A percentile compares a stretch with the other conserved stretches of the same genome.
Evolutionary conservation across 2,329 filamentous ascomycete species (phyloP).

Genomic region (Penicillium sp.): DNA sequence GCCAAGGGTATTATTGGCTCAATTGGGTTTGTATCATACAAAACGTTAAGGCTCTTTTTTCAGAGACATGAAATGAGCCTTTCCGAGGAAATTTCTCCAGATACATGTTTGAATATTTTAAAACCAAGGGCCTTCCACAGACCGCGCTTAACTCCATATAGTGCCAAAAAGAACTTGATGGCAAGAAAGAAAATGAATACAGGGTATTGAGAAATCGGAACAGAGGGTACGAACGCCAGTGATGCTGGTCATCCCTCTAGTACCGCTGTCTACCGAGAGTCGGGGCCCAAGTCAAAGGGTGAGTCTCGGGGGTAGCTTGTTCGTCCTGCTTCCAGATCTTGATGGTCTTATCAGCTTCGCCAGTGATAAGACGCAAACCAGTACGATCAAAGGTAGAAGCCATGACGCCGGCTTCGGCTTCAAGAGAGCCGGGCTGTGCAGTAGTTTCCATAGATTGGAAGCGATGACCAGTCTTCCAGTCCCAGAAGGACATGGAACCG

Average conservation of each 20-base stretch:
- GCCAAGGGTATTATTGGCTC: neutral
- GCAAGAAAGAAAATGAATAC: conserved; percentile 15
- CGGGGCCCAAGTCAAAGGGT: conserved; percentile 88
- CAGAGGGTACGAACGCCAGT: conserved; percentile 3
- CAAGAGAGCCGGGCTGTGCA: conserved; percentile 84
- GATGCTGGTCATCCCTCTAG: conserved; percentile 31
- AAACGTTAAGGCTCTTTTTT: conserved; percentile 8
- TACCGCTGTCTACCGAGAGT: conserved; percentile 68
- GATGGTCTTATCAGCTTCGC: conserved; percentile 95
- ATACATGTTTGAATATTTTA: conserved; percentile 6
- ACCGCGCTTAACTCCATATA: conserved; percentile 28
- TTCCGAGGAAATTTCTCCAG: neutral
- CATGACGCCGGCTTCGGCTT: conserved; percentile 92
- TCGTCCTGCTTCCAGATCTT: conserved; percentile 97
- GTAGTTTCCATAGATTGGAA: conserved; percentile 86
- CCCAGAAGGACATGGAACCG: conserved; percentile 94
- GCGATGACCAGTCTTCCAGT: conserved; percentile 91
- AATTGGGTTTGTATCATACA: conserved; percentile 1
- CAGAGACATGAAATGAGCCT: conserved; percentile 6
- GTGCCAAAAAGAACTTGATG: conserved; percentile 17
- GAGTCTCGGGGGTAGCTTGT: conserved; percentile 77
- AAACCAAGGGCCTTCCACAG: conserved; percentile 8
- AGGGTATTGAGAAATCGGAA: conserved; percentile 20
- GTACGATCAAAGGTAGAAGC: conserved; percentile 85
- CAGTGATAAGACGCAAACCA: conserved; percentile 78